phyloP scores from a whole-genome alignment of 805 yeast genomes.

The Metschnikowia peoriensis region DNA sequence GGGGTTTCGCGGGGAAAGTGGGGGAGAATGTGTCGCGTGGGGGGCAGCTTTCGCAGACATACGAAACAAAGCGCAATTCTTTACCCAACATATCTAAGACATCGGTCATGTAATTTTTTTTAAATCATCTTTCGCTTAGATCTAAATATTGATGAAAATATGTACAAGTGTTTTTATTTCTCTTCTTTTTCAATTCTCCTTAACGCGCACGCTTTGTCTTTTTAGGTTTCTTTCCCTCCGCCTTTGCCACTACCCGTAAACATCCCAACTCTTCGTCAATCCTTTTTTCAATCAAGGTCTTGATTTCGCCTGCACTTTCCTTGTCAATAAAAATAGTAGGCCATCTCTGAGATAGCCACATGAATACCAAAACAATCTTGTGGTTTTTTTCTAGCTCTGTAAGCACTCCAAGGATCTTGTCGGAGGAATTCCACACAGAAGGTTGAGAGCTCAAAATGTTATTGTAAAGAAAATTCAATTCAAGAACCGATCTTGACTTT shows the following conservation, averaged over 20 bases:
- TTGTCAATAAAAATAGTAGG: slow-evolving; percentile 78
- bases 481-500: slow-evolving; percentile 53
- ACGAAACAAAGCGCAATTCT: not conserved
- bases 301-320: slow-evolving; percentile 69
- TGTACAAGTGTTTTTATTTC: not conserved
- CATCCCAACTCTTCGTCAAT: slow-evolving; percentile 49
- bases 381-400: slow-evolving; percentile 61
- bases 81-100: not conserved
- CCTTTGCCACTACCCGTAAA: slow-evolving; percentile 10
- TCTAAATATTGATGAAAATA: not conserved
- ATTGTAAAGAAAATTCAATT: slow-evolving; percentile 39
- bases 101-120: no score
- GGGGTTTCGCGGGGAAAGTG: slow-evolving; percentile 8
- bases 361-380: slow-evolving; percentile 60
- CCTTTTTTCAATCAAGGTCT: slow-evolving; percentile 63
- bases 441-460: slow-evolving; percentile 24
- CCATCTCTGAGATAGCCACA: slow-evolving; percentile 88
- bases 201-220: not conserved
- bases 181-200: not conserved
- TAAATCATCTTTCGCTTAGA: not conserved
- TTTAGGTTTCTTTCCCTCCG: not conserved
- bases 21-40: slow-evolving; percentile 3
- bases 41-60: not conserved
- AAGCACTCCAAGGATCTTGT: slow-evolving; percentile 22
- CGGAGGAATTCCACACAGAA: slow-evolving; percentile 17